These are phyloP conservation scores for Penicillium thymicola DNA, from an alignment of 2,329 filamentous ascomycete genomes.

Conservation along the genomic window DNA sequence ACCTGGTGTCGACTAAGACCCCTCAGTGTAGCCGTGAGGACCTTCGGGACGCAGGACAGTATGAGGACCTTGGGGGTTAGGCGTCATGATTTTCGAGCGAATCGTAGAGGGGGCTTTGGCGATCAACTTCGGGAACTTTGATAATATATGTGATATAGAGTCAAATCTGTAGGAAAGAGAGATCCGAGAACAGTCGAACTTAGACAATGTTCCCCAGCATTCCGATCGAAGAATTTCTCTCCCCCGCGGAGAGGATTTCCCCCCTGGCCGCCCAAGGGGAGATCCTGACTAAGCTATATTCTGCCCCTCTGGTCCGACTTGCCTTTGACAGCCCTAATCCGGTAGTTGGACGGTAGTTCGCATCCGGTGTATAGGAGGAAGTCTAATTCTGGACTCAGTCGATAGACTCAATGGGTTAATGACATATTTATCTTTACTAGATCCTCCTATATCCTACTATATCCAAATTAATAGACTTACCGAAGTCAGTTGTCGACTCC, in stretches of 20 bases:
- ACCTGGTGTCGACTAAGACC: conserved; percentile 1
- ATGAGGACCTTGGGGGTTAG: conserved; percentile 36
- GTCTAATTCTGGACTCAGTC: neutral
- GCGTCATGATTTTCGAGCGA: conserved; percentile 20
- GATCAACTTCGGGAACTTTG: neutral
- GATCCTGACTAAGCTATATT: conserved; percentile 2
- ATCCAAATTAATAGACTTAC: neutral
- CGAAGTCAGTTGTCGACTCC: neutral
- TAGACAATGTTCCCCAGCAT: conserved; percentile 4
- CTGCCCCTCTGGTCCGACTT: conserved; percentile 7
- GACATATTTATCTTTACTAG: neutral
- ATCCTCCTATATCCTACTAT: neutral
- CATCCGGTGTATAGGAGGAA: neutral
- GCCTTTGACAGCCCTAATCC: neutral
- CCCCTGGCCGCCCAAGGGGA: no score
- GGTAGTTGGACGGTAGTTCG: neutral
- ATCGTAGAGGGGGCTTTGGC: conserved; percentile 12
- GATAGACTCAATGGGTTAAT: neutral
- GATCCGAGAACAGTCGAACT: neutral
- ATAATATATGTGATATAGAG: neutral
- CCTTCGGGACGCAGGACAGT: conserved; percentile 13
- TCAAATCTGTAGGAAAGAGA: neutral
- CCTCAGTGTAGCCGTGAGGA: conserved; percentile 11
- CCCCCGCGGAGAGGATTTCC: neutral
- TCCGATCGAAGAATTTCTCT: conserved; percentile 3